Evolutionary conservation across 2,329 filamentous ascomycete species (phyloP).

Genomic region (Colletotrichum cordylinicola): DNA sequence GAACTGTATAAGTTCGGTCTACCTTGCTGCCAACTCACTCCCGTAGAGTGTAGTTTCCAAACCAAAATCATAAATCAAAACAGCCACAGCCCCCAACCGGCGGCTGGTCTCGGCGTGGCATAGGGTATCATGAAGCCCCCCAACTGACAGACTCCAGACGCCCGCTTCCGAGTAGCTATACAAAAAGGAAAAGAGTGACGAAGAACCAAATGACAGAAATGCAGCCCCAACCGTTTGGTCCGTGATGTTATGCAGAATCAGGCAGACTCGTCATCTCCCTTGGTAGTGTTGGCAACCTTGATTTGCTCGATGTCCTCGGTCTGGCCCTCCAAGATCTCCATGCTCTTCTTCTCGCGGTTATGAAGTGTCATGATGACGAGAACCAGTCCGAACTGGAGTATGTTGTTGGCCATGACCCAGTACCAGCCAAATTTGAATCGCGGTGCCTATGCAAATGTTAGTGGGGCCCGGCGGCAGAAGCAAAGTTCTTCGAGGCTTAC

Average conservation of each 20-base stretch:
- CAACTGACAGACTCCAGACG: conserved; percentile 15
- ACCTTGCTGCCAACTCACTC: not conserved
- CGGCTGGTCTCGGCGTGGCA: not conserved
- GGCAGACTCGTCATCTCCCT: not conserved
- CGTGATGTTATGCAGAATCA: not conserved
- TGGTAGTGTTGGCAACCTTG: not conserved
- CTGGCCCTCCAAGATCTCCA: conserved; percentile 6
- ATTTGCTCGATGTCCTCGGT: not conserved
- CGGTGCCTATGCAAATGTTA: not conserved
- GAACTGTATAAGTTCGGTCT: fast-evolving
- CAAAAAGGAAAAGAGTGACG: not conserved
- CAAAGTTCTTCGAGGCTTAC: not conserved
- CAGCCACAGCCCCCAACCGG: conserved; percentile 2
- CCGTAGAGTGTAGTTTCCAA: not conserved
- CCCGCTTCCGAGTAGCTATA: conserved; percentile 6
- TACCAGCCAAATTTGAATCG: conserved; percentile 8
- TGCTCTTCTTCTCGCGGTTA: conserved; percentile 2
- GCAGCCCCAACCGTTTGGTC: not conserved
- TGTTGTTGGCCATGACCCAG: conserved; percentile 9
- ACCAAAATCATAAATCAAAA: not conserved
- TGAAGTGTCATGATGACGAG: conserved; percentile 14
- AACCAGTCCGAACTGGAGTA: not conserved
- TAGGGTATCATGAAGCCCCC: conserved; percentile 5
- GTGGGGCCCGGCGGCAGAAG: not conserved
- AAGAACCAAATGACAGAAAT: not conserved